Evolutionary conservation across 441 rosid species (phyloP).

Genomic region (Gossypium schwendimanii): DNA sequence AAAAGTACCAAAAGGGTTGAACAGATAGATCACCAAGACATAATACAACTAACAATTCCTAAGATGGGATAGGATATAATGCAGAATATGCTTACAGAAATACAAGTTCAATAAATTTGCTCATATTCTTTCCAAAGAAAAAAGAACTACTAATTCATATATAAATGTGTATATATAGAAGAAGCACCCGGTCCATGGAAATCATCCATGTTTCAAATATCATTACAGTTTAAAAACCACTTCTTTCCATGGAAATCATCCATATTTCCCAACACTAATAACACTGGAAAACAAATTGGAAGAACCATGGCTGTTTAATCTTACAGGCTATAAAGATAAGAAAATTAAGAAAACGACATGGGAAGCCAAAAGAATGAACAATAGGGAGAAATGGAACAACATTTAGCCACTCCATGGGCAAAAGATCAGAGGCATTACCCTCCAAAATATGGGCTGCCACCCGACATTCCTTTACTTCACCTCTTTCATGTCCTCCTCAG

Average conservation of each 20-base stretch:
- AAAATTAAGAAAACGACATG: neutral
- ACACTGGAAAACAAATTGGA: conserved; percentile 23
- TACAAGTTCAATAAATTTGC: neutral
- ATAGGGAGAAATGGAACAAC: conserved; percentile 13
- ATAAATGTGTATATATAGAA: too few species aligned
- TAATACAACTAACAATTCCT: too few species aligned
- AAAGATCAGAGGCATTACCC: neutral
- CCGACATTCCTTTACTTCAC: conserved; percentile 16
- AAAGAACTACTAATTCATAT: neutral
- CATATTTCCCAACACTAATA: conserved; percentile 29
- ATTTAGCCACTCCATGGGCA: conserved; percentile 5
- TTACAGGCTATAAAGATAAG: conserved; percentile 3
- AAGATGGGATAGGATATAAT: too few species aligned
- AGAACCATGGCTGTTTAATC: conserved; percentile 8
- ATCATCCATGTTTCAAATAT: too few species aligned
- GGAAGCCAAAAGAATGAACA: conserved; percentile 18
- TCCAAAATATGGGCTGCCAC: neutral
- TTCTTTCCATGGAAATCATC: conserved; percentile 15
- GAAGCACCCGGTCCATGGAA: too few species aligned
- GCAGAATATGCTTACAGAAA: neutral
- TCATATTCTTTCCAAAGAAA: neutral
- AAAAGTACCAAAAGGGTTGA: too few species aligned
- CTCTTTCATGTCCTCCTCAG: conserved; percentile 70
- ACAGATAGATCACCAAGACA: too few species aligned
- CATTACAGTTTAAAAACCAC: neutral